phyloP scores from a whole-genome alignment of 2,329 filamentous ascomycete genomes.

The Fusarium nygamai region DNA sequence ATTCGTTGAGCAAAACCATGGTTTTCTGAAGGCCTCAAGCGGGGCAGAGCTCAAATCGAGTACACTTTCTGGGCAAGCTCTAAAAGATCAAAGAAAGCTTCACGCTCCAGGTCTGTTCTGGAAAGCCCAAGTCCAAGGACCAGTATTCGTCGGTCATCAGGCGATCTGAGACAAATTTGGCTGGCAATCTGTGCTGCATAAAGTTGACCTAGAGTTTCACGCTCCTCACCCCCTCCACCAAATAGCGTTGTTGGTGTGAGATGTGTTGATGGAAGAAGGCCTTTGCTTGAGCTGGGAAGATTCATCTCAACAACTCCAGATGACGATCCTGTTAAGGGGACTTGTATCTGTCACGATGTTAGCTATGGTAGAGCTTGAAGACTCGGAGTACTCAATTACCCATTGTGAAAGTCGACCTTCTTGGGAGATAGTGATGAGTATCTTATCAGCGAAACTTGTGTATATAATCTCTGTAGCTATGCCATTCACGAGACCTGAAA shows the following conservation, averaged over 20 bases:
- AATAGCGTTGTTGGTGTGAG: slow-evolving; percentile 88
- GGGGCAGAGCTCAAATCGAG: background rate
- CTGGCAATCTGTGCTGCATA: slow-evolving; percentile 91
- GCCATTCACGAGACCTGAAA: slow-evolving; percentile 71
- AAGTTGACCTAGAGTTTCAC: slow-evolving; percentile 87
- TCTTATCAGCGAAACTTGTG: slow-evolving; percentile 86
- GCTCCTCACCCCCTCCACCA: slow-evolving; percentile 80
- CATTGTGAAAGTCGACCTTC: slow-evolving; percentile 88
- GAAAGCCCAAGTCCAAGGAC: slow-evolving; percentile 69
- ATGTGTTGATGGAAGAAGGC: slow-evolving; percentile 78
- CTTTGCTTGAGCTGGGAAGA: slow-evolving; percentile 56
- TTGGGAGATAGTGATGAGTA: slow-evolving; percentile 89
- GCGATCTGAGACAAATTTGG: slow-evolving; percentile 75
- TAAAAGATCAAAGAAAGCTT: slow-evolving; percentile 71
- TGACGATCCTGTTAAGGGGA: slow-evolving; percentile 76
- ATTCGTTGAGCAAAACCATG: background rate
- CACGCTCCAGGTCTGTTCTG: slow-evolving; percentile 60
- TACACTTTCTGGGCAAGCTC: slow-evolving; percentile 68
- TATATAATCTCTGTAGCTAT: slow-evolving; percentile 76
- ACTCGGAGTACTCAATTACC: slow-evolving; percentile 61
- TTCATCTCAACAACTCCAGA: slow-evolving; percentile 71
- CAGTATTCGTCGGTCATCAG: slow-evolving; percentile 70
- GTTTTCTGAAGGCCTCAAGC: background rate
- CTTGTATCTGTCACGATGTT: slow-evolving; percentile 69
- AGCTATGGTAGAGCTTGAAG: background rate